phyloP scores from a whole-genome alignment of 2,329 filamentous ascomycete species.

The Scedosporium aurantiacum region DNA sequence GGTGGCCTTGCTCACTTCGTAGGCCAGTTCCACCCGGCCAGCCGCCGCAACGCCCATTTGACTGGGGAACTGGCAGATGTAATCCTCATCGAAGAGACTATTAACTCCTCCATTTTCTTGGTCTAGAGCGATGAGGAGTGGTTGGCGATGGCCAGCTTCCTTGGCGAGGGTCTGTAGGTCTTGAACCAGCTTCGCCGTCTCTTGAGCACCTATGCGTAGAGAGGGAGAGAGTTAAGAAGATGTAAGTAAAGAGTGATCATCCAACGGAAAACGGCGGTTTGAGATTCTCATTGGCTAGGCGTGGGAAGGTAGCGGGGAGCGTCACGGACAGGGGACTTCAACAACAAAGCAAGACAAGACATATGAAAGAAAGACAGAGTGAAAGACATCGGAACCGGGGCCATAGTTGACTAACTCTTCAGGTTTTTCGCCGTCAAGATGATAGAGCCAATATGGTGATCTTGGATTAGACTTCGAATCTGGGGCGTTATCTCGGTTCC shows the following conservation, averaged over 20 bases:
- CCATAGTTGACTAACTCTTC: slow-evolving; percentile 48
- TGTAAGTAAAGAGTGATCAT: slow-evolving; percentile 7
- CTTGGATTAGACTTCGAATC: slow-evolving; percentile 68
- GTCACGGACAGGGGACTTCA: not conserved
- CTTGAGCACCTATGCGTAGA: slow-evolving; percentile 64
- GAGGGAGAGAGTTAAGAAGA: slow-evolving; percentile 12
- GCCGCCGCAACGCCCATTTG: slow-evolving; percentile 96
- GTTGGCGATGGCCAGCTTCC: slow-evolving; percentile 79
- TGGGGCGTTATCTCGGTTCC: slow-evolving; percentile 74
- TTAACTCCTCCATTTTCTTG: slow-evolving; percentile 98
- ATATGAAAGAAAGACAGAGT: not conserved
- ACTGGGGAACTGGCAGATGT: slow-evolving; percentile 91
- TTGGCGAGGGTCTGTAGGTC: slow-evolving; percentile 89
- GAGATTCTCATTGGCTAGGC: slow-evolving; percentile 2
- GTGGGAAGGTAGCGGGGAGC: not conserved
- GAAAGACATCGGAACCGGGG: not conserved
- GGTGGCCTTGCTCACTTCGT: slow-evolving; percentile 84
- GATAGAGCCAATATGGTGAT: slow-evolving; percentile 82
- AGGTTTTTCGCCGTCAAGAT: slow-evolving; percentile 75
- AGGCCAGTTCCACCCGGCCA: slow-evolving; percentile 72
- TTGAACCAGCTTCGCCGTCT: slow-evolving; percentile 77
- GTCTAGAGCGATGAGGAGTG: slow-evolving; percentile 81
- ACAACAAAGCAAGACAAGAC: not conserved
- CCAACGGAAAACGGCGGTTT: slow-evolving; percentile 16
- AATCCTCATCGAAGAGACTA: slow-evolving; percentile 89